These are phyloP conservation scores for Aspergillus carlsbadensis DNA, from an alignment of 495 filamentous ascomycete genomes.

Conservation along the genomic window DNA sequence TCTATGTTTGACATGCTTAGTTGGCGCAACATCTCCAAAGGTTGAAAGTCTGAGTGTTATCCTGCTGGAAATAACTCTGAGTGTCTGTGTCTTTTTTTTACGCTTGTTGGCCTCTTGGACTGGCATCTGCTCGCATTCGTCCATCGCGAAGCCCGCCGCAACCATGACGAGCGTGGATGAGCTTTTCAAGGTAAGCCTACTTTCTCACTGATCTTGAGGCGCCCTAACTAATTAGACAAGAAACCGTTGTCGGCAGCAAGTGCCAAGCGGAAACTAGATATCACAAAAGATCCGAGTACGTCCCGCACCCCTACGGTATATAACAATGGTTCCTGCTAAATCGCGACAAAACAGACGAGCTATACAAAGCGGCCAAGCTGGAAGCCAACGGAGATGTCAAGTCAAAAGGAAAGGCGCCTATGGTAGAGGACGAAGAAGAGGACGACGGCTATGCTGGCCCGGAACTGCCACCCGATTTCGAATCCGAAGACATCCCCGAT, in stretches of 20 bases:
- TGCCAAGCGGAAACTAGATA: constrained; percentile 77
- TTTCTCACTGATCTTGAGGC: not conserved
- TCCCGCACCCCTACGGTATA: constrained; percentile 8
- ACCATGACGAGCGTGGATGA: constrained; percentile 78
- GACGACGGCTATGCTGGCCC: constrained; percentile 70
- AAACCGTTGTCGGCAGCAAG: constrained; percentile 43
- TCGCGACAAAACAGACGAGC: constrained; percentile 51
- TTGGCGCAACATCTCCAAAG: not conserved
- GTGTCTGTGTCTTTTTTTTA: not conserved
- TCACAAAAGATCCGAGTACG: constrained; percentile 68
- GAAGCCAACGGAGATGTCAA: constrained; percentile 59
- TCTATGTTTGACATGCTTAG: constrained; percentile 6
- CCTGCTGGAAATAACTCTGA: not conserved
- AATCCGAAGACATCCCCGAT: constrained; percentile 60
- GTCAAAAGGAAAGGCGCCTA: constrained; percentile 57
- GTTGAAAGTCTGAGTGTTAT: not conserved
- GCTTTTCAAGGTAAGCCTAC: constrained; percentile 69
- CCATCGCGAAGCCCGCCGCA: constrained; percentile 17
- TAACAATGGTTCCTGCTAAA: constrained; percentile 20
- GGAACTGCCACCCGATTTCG: constrained; percentile 63
- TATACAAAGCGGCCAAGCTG: constrained; percentile 86
- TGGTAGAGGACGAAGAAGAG: constrained; percentile 59
- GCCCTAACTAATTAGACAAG: constrained; percentile 29
- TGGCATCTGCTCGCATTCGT: constrained; percentile 1
- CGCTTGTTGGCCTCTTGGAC: not conserved